phyloP scores from a whole-genome alignment of 1,284 basidiomycete species.

The Pseudozyma flocculosa region DNA sequence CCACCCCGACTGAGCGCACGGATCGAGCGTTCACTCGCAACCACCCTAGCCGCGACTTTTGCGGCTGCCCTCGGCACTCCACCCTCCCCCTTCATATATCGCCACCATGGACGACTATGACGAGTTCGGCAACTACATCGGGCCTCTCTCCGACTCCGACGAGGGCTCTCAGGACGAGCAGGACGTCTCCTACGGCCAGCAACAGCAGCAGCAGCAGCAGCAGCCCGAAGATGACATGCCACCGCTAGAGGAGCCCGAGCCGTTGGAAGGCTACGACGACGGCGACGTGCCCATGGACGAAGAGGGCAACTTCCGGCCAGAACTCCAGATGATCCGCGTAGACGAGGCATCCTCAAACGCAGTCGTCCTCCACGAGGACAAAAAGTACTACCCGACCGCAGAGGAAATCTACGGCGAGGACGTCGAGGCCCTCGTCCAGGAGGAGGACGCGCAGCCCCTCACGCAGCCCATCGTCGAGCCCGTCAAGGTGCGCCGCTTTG shows the following conservation, averaged over 20 bases:
- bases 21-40: too few relatives aligned
- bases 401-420: conserved; percentile 87
- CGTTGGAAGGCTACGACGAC: conserved; percentile 78
- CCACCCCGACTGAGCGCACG: too few relatives aligned
- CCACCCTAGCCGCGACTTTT: not conserved
- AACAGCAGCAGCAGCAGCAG: conserved; percentile 2
- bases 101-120: conserved; percentile 54
- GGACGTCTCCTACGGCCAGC: not conserved
- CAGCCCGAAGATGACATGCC: conserved; percentile 3
- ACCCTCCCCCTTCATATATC: not conserved
- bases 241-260: conserved; percentile 17
- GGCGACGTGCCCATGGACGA: conserved; percentile 61
- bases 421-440: conserved; percentile 95
- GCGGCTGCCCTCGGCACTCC: too few relatives aligned
- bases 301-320: conserved; percentile 58
- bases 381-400: conserved; percentile 94
- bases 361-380: conserved; percentile 92
- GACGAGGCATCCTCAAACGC: conserved; percentile 68
- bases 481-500: conserved; percentile 88
- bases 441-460: conserved; percentile 94
- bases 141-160: conserved; percentile 54
- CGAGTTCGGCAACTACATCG: conserved; percentile 58
- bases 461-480: conserved; percentile 94
- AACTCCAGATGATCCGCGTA: conserved; percentile 47
- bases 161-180: conserved; percentile 33